phyloP scores from a whole-genome alignment of 306 rosid genomes.

The peach (Prunus persica) region Prunus_persica_NCBIv2 NC_034011.1:19579501-19580000 shows the following conservation, averaged over 20 bases:
- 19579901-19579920: background rate
- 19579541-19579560: background rate
- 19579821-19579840: background rate
- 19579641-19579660: background rate
- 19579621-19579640: too few relatives aligned
- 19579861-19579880: background rate
- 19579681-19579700: constrained; percentile 16
- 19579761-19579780: background rate
- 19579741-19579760: background rate
- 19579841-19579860: background rate
- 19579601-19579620: background rate
- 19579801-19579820: background rate
- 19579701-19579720: background rate
- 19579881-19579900: background rate
- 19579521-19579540: background rate
- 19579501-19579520: background rate
- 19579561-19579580: background rate
- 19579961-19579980: background rate
- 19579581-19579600: background rate
- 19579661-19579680: constrained; percentile 5
- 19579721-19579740: background rate
- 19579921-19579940: too few relatives aligned
- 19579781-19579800: background rate
- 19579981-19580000: background rate
- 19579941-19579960: background rate